phyloP scores from a whole-genome alignment of 2,329 filamentous ascomycete genomes.

The Sporothrix variecibatus region DNA sequence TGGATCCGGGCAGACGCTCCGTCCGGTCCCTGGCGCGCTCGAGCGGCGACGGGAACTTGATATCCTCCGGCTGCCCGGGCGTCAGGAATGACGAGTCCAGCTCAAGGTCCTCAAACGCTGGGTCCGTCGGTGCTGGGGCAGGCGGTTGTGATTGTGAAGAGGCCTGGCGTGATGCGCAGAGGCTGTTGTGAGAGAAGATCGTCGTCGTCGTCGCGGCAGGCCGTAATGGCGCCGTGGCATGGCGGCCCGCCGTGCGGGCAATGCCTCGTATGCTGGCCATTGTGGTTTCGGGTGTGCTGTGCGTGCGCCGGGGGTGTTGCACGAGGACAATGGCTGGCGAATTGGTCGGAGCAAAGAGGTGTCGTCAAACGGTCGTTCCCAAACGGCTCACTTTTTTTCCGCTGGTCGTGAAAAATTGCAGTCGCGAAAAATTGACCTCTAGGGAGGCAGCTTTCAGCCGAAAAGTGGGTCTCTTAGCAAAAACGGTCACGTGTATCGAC shows the following conservation, averaged over 20 bases:
- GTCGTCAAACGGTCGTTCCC: constrained; percentile 18
- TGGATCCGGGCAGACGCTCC: constrained; percentile 48
- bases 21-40: constrained; percentile 42
- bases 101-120: constrained; percentile 53
- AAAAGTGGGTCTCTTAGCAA: neutral
- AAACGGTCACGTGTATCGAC: neutral
- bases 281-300: neutral
- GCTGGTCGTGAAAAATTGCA: constrained; percentile 23
- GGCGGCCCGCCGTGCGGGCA: constrained; percentile 37
- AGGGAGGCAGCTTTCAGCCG: neutral
- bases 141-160: constrained; percentile 8
- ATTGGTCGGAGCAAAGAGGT: neutral
- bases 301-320: neutral
- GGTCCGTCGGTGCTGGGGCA: constrained; percentile 26
- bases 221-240: constrained; percentile 33
- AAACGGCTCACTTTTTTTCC: constrained; percentile 10
- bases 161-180: neutral
- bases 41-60: constrained; percentile 45
- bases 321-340: constrained; percentile 6
- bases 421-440: constrained; percentile 15
- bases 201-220: constrained; percentile 19
- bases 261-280: constrained; percentile 49
- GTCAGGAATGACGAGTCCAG: constrained; percentile 50
- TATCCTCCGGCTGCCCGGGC: constrained; percentile 44
- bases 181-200: constrained; percentile 4